Percentiles rank a stretch among this genome's conserved stretches.
Conservation (phyloP, 192 early-diverging fungal genomes). For the Gamsiella multidivaricata region DNA sequence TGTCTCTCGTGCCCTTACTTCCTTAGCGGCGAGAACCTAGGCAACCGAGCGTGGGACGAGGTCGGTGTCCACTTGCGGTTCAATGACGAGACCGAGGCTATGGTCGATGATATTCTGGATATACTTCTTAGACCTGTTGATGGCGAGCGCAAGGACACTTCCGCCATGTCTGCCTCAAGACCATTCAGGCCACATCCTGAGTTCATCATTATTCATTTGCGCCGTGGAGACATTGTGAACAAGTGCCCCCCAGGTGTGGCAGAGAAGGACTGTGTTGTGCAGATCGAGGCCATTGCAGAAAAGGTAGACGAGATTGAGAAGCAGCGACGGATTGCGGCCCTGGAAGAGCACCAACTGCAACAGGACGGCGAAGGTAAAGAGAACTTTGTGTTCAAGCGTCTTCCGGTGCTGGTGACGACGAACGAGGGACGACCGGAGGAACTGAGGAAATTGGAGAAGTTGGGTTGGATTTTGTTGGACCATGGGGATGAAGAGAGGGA, state of each 20-base stretch:
- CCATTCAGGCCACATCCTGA: slow-evolving; percentile 42
- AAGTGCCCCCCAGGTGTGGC: slow-evolving; percentile 28
- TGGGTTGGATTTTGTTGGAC: slow-evolving; percentile 46
- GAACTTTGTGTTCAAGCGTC: slow-evolving; percentile 6
- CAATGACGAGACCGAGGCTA: slow-evolving; percentile 34
- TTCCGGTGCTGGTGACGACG: slow-evolving; percentile 39
- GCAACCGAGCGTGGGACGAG: slow-evolving; percentile 20
- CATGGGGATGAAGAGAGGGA: slow-evolving; percentile 38
- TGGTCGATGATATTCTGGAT: slow-evolving; percentile 45
- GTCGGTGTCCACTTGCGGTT: slow-evolving; percentile 30
- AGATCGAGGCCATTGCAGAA: slow-evolving; percentile 45
- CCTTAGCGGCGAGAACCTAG: slow-evolving; percentile 5
- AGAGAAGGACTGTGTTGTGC: slow-evolving; percentile 41
- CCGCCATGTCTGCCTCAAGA: not conserved
- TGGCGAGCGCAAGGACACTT: not conserved
- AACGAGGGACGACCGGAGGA: slow-evolving; percentile 29
- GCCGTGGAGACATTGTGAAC: slow-evolving; percentile 38
- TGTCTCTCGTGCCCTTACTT: slow-evolving; percentile 40
- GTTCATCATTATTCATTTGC: slow-evolving; percentile 43
- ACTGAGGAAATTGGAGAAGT: slow-evolving; percentile 23
- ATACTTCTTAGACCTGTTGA: slow-evolving; percentile 19
- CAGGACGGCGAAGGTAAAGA: not conserved
- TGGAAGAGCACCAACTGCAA: not conserved
- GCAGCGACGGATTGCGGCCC: not conserved
- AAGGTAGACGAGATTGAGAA: slow-evolving; percentile 44